Evolutionary conservation across 495 filamentous ascomycete genomes (phyloP).

Genomic region (Trichoderma parareesei): DNA sequence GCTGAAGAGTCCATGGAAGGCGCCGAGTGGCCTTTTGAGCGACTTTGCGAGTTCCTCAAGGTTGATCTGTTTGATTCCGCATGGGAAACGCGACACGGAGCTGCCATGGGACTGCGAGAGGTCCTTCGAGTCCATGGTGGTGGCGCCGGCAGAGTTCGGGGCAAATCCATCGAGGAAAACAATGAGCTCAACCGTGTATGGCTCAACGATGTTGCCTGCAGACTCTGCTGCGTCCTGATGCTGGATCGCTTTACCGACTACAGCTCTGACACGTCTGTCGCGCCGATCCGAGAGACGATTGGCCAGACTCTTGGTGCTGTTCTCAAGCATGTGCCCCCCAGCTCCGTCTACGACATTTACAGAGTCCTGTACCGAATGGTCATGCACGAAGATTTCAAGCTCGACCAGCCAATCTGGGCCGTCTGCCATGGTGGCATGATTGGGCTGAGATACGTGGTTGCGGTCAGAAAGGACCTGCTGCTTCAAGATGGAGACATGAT

Average conservation of each 20-base stretch:
- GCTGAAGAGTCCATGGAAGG: constrained; percentile 67
- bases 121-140: constrained; percentile 84
- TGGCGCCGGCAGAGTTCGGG: constrained; percentile 74
- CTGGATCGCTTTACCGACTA: constrained; percentile 96
- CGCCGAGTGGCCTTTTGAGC: constrained; percentile 88
- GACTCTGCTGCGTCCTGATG: constrained; percentile 90
- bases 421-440: constrained; percentile 98
- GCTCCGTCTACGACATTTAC: constrained; percentile 73
- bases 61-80: constrained; percentile 87
- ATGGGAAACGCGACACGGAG: constrained; percentile 97
- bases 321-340: constrained; percentile 65
- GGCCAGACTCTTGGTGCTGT: constrained; percentile 92
- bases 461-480: constrained; percentile 85
- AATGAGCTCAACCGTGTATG: constrained; percentile 69
- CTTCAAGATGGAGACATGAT: constrained; percentile 74
- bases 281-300: constrained; percentile 90
- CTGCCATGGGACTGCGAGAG: constrained; percentile 90
- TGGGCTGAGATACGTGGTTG: constrained; percentile 86
- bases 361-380: constrained; percentile 76
- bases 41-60: constrained; percentile 85
- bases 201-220: constrained; percentile 89
- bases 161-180: constrained; percentile 65
- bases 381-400: constrained; percentile 73
- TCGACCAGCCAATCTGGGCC: constrained; percentile 73
- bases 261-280: constrained; percentile 92